phyloP scores from a whole-genome alignment of 2,329 filamentous ascomycete genomes.

The Fusarium sp. region DNA sequence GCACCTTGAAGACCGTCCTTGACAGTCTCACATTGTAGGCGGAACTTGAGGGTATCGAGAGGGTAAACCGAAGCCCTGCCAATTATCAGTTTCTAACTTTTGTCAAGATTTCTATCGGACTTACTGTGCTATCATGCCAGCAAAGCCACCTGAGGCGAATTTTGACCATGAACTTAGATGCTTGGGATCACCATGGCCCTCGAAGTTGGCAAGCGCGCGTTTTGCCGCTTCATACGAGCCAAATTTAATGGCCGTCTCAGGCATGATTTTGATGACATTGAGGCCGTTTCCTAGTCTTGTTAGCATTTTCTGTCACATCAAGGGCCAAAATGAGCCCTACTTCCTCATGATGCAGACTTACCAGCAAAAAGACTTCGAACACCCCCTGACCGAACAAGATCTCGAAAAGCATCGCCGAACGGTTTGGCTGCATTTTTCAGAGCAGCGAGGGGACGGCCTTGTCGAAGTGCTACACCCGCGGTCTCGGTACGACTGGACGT shows the following conservation, averaged over 20 bases:
- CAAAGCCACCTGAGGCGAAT: slow-evolving; percentile 89
- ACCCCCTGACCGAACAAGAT: slow-evolving; percentile 87
- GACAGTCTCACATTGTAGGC: slow-evolving; percentile 94
- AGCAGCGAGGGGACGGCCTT: slow-evolving; percentile 73
- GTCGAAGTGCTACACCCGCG: slow-evolving; percentile 73
- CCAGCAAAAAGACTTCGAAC: slow-evolving; percentile 92
- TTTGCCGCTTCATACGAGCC: slow-evolving; percentile 97
- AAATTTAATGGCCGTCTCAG: slow-evolving; percentile 98
- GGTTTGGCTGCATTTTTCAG: slow-evolving; percentile 74
- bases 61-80: slow-evolving; percentile 89
- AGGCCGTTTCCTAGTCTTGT: slow-evolving; percentile 83
- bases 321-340: not conserved
- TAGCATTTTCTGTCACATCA: not conserved
- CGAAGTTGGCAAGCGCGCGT: slow-evolving; percentile 82
- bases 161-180: slow-evolving; percentile 85
- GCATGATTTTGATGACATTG: slow-evolving; percentile 98
- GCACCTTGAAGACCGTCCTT: slow-evolving; percentile 86
- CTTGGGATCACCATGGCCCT: slow-evolving; percentile 86
- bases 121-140: slow-evolving; percentile 92
- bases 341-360: slow-evolving; percentile 55
- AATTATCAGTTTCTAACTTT: slow-evolving; percentile 14
- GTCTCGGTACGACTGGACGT: slow-evolving; percentile 65
- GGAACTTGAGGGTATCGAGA: slow-evolving; percentile 83
- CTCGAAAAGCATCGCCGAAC: slow-evolving; percentile 76
- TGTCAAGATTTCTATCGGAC: slow-evolving; percentile 45